Base-by-base conservation (phyloP, 2,329 filamentous ascomycete genomes). In the Alternaria sp. region DNA sequence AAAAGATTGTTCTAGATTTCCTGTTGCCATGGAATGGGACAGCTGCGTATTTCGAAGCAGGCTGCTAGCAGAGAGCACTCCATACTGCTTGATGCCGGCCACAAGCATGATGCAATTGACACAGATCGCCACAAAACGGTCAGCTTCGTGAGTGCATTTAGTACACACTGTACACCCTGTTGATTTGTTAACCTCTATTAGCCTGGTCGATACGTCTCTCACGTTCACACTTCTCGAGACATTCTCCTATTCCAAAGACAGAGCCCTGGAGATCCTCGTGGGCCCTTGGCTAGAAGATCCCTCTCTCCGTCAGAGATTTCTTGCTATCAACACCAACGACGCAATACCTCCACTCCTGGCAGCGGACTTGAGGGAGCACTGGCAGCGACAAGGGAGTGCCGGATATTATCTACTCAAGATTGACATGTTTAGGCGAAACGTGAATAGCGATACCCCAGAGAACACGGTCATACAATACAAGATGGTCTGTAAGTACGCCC, bases 21-120 rank as follows among this genome's bases (percentile, higher is more conserved):
- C 59, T 1, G 39, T 61, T 4, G 59, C 54, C 5, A 61, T 61
- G 43, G 54, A 58, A 43, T 41, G 38, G 38, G 38, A 41, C n/a
- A 11, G 20, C 38, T 41, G 11, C 18, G 38, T 7, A 7, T 12
- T 11, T 41, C 8, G 38, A 22, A 5, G 20, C 38, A 12, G 6
- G 9, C 38, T 41, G 2, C 9, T 22, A 41, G 18, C 18, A 30
- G 46, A 48, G 46, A 58, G 51, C 22, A 34, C 44, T 16, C 24
- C 49, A 7, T 44, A 28, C n/a, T 61, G 54, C 12, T 46, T 61
- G 6, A 24, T 61, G 11, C 59, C 59, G 3, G 54, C 39, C 12
- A 38, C 42, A 3, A 44, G 36, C 24, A 12, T 61, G 11, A 41
- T 38, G 22, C 38, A 24, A 3, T 28, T 58, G 42, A 44, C 41